A percentile compares a stretch with the other conserved stretches of the same genome.
phyloP scores from a whole-genome alignment of 2,329 filamentous ascomycete genomes.

The Colletotrichum spinosum region DNA sequence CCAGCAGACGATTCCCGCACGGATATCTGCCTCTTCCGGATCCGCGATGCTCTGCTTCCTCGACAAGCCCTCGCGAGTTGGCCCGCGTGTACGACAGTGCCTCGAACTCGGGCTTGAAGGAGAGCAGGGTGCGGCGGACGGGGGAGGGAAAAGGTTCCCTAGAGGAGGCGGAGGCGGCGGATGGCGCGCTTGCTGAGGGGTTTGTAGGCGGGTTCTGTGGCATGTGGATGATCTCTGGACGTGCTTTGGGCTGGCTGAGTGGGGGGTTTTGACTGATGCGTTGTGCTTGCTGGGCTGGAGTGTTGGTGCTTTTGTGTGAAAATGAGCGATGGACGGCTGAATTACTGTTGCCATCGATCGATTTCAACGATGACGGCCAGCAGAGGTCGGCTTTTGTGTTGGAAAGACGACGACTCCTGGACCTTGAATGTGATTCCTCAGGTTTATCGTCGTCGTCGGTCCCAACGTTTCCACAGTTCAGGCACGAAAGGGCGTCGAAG shows the following conservation, averaged over 20 bases:
- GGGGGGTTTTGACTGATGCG: too few relatives aligned
- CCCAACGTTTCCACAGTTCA: background rate
- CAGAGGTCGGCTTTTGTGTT: background rate
- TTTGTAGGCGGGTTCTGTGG: too few relatives aligned
- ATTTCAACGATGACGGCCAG: slow-evolving; percentile 17
- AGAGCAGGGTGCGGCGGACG: background rate
- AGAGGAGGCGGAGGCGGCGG: background rate
- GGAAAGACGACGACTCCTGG: background rate
- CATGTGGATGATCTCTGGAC: too few relatives aligned
- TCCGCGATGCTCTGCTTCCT: too few relatives aligned
- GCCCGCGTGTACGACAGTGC: slow-evolving; percentile 34
- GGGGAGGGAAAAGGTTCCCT: background rate
- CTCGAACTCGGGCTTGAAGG: slow-evolving; percentile 14
- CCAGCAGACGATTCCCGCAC: too few relatives aligned
- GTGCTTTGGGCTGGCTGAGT: too few relatives aligned
- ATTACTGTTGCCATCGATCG: background rate
- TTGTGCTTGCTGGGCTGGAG: too few relatives aligned
- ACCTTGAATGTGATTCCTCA: background rate
- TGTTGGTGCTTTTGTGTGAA: too few relatives aligned
- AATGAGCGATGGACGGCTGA: too few relatives aligned
- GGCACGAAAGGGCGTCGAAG: background rate
- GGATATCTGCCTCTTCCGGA: too few relatives aligned
- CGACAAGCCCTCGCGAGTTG: background rate
- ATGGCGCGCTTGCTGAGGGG: background rate
- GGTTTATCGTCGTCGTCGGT: background rate